These are phyloP conservation scores for Boletellus ananiceps DNA, from an alignment of 768 basidiomycete species.

Conservation along the genomic window DNA sequence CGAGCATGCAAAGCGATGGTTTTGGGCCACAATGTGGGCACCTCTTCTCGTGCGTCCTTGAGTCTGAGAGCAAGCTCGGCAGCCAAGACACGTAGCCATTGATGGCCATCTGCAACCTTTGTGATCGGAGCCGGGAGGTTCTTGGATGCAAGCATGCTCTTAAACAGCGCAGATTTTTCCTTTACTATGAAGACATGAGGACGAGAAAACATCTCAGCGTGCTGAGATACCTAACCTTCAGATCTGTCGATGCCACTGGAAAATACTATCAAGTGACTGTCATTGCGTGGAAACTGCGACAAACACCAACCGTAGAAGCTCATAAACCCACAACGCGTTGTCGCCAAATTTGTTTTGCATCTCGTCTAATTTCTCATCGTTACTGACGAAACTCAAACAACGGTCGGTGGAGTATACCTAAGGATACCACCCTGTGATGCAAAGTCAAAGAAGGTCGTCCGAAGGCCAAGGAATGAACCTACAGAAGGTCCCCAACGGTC, in stretches of 20 bases:
- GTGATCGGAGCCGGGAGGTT: constrained; percentile 80
- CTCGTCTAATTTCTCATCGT: constrained; percentile 46
- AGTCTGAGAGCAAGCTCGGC: constrained; percentile 86
- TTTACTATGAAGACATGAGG: constrained; percentile 55
- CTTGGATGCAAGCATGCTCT: constrained; percentile 97
- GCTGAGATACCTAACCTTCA: constrained; percentile 55
- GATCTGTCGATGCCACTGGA: constrained; percentile 77
- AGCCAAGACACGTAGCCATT: constrained; percentile 90
- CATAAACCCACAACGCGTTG: constrained; percentile 86
- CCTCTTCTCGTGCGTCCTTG: constrained; percentile 69
- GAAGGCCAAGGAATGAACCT: constrained; percentile 27
- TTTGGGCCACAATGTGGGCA: constrained; percentile 87
- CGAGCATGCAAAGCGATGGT: constrained; percentile 76
- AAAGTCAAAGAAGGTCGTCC: neutral
- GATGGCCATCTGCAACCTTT: constrained; percentile 68
- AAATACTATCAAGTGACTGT: neutral
- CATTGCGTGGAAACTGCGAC: neutral
- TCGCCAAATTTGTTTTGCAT: constrained; percentile 81
- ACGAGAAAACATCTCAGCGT: neutral
- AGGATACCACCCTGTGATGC: constrained; percentile 44
- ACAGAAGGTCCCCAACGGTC: constrained; percentile 90
- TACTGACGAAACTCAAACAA: neutral
- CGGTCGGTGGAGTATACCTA: constrained; percentile 41
- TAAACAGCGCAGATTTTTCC: constrained; percentile 72
- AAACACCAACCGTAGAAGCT: constrained; percentile 68